Percentiles rank a stretch among this genome's conserved stretches.
phyloP scores from a whole-genome alignment of 306 rosid genomes.

The Acacia crassicarpa region DNA sequence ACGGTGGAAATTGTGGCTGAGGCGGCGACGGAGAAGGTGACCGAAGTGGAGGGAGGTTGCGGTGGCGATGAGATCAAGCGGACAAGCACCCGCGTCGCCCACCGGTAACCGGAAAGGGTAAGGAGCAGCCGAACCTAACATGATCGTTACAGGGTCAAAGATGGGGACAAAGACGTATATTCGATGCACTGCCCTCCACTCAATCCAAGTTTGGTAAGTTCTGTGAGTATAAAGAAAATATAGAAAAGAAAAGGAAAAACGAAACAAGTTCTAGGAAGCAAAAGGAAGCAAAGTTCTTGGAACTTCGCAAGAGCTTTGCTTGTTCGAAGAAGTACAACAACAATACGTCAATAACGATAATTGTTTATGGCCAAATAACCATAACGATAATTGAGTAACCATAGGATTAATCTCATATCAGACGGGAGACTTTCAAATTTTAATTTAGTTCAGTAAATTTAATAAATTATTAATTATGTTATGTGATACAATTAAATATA shows the following conservation, averaged over 20 bases:
- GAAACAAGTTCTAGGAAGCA: background rate
- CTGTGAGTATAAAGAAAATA: background rate
- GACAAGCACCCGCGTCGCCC: conserved; percentile 37
- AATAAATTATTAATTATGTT: too few relatives aligned
- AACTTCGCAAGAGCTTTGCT: conserved; percentile 42
- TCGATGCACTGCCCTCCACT: background rate
- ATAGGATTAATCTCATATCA: too few relatives aligned
- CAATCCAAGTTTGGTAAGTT: background rate
- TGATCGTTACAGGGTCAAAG: conserved; percentile 28
- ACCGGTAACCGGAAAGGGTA: conserved; percentile 41
- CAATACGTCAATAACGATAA: too few relatives aligned
- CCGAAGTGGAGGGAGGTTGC: conserved; percentile 60
- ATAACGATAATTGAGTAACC: too few relatives aligned
- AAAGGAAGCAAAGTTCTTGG: too few relatives aligned
- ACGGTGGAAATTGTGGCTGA: conserved; percentile 39
- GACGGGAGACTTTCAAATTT: too few relatives aligned
- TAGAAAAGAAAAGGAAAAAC: too few relatives aligned
- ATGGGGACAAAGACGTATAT: background rate
- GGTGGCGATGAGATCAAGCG: conserved; percentile 49
- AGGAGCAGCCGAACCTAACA: conserved; percentile 34
- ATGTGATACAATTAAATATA: too few relatives aligned
- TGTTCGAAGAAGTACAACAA: too few relatives aligned
- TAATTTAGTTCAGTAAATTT: too few relatives aligned
- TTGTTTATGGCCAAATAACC: too few relatives aligned
- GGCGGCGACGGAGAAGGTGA: conserved; percentile 48